Conservation (phyloP, 768 basidiomycete genomes). For the Lentinula lateritia region DNA sequence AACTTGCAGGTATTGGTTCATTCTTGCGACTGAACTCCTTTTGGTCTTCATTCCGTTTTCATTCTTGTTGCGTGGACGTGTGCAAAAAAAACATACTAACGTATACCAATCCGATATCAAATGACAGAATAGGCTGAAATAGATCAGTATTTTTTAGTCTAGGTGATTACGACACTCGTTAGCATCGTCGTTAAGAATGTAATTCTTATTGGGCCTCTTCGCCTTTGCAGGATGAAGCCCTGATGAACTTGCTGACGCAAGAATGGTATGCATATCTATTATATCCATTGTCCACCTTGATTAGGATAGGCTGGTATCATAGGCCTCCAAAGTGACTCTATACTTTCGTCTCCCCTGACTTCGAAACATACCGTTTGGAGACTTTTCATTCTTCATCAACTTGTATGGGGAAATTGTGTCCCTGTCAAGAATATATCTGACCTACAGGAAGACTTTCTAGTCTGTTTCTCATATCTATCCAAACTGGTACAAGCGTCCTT, state of each 20-base stretch:
- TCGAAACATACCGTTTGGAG: too few relatives aligned
- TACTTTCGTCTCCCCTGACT: too few relatives aligned
- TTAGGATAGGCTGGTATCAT: too few relatives aligned
- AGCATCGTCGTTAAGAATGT: background rate
- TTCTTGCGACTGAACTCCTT: background rate
- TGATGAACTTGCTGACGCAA: too few relatives aligned
- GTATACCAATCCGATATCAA: background rate
- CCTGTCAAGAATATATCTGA: background rate
- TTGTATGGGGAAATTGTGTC: background rate
- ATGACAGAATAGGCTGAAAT: background rate
- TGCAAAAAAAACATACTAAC: background rate
- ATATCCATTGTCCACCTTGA: too few relatives aligned
- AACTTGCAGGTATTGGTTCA: background rate
- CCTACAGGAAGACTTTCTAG: background rate
- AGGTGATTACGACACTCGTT: background rate
- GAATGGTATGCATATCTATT: too few relatives aligned
- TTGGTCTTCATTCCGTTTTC: background rate
- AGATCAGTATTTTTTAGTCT: background rate
- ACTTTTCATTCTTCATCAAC: background rate
- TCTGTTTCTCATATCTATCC: background rate
- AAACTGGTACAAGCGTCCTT: background rate
- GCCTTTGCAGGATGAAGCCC: background rate
- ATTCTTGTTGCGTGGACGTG: background rate
- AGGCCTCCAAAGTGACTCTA: too few relatives aligned
- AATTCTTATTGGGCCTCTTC: background rate